phyloP scores from a whole-genome alignment of 345 rosid species.

The Brassica juncea region DNA sequence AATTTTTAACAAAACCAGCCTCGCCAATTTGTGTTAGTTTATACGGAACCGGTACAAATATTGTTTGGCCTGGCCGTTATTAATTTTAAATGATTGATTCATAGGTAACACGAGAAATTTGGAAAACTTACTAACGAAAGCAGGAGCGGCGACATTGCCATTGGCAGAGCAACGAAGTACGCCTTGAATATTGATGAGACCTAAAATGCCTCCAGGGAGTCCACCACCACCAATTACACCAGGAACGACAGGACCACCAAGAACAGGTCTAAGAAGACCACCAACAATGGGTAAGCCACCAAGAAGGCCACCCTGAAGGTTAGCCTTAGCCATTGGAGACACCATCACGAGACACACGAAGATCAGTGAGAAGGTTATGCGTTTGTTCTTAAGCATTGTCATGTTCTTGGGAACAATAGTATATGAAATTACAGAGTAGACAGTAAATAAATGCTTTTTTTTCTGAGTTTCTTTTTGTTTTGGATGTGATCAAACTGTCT shows the following conservation, averaged over 20 bases:
- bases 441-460: neutral
- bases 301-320: slow-evolving; percentile 52
- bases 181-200: slow-evolving; percentile 52
- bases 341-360: slow-evolving; percentile 31
- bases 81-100: neutral
- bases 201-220: slow-evolving; percentile 35
- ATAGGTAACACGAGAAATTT: neutral
- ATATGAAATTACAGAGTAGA: neutral
- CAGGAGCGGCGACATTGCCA: slow-evolving; percentile 37
- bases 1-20: neutral
- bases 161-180: slow-evolving; percentile 51
- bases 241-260: neutral
- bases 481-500: slow-evolving; percentile 38
- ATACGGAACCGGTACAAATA: neutral
- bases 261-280: neutral
- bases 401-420: neutral
- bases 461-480: slow-evolving; percentile 16
- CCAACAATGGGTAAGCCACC: slow-evolving; percentile 37
- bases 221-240: neutral
- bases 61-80: neutral
- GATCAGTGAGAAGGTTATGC: slow-evolving; percentile 20
- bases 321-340: slow-evolving; percentile 52
- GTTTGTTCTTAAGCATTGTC: slow-evolving; percentile 36
- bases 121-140: slow-evolving; percentile 44
- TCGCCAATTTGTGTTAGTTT: neutral